A percentile compares a stretch with the other conserved stretches of the same genome.
Conservation (phyloP, 768 basidiomycete genomes). For the Tricholoma sp. region DNA sequence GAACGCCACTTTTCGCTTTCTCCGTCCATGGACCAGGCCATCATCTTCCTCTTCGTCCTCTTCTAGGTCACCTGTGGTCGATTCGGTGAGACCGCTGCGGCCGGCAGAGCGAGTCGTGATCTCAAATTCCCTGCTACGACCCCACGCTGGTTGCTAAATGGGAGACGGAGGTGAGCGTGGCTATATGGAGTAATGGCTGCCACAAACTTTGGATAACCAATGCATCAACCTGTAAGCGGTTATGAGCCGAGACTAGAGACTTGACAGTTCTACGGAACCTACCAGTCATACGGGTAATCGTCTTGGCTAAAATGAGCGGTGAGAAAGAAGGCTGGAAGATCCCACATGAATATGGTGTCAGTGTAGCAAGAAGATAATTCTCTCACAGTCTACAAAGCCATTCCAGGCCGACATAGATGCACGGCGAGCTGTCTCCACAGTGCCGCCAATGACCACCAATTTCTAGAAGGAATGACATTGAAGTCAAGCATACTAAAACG, state of each 20-base stretch:
- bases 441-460: conserved; percentile 87
- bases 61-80: conserved; percentile 72
- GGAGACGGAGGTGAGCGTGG: conserved; percentile 1
- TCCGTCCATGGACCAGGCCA: conserved; percentile 57
- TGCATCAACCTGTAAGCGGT: conserved; percentile 69
- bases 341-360: neutral
- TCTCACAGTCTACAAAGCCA: conserved; percentile 81
- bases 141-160: conserved; percentile 86
- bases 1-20: conserved; percentile 77
- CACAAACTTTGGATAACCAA: conserved; percentile 72
- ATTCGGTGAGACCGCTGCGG: conserved; percentile 58
- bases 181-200: neutral
- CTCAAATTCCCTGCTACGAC: conserved; percentile 83
- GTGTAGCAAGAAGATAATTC: neutral
- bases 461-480: conserved; percentile 40
- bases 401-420: conserved; percentile 85
- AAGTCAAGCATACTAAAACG: conserved; percentile 7
- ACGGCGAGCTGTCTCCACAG: conserved; percentile 79
- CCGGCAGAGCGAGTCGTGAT: conserved; percentile 76
- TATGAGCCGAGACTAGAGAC: conserved; percentile 3
- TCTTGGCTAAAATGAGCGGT: conserved; percentile 87
- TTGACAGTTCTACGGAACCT: conserved; percentile 13
- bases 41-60: conserved; percentile 69
- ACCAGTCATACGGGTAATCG: conserved; percentile 87
- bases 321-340: conserved; percentile 68